These are phyloP conservation scores for Flaveria robusta DNA, from an alignment of 129 eudicot genomes.

Conservation along the genomic window DNA sequence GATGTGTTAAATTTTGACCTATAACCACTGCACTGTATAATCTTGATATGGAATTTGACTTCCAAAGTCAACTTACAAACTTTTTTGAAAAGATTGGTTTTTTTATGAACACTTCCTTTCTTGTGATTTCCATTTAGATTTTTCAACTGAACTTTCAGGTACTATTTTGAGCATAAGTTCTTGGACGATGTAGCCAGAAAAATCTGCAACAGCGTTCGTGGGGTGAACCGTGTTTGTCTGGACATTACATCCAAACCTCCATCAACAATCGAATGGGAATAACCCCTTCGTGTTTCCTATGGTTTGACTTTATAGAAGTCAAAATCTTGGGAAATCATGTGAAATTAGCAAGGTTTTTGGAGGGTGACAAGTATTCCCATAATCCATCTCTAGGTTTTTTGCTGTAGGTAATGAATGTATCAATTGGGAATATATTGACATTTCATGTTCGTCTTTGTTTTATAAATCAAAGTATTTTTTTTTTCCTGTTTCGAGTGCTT, in stretches of 20 bases:
- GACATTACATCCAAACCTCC: conserved; percentile 97
- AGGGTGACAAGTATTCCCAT: conserved; percentile 21
- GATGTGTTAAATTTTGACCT: neutral
- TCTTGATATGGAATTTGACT: conserved; percentile 8
- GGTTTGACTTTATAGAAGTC: conserved; percentile 19
- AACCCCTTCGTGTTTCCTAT: neutral
- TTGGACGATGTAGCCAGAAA: conserved; percentile 65
- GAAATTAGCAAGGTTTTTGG: conserved; percentile 20
- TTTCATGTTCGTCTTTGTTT: conserved; percentile 22
- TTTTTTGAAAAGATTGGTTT: neutral
- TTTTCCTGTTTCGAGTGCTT: neutral
- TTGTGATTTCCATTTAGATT: no score
- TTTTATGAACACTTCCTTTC: neutral
- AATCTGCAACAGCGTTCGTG: conserved; percentile 82
- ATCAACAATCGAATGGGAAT: conserved; percentile 94
- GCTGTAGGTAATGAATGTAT: conserved; percentile 13
- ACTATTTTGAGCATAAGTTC: conserved; percentile 73
- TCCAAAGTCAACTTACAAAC: neutral
- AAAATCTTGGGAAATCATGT: neutral
- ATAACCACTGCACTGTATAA: neutral
- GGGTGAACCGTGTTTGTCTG: conserved; percentile 81
- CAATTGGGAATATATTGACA: conserved; percentile 24
- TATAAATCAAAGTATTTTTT: conserved; percentile 19
- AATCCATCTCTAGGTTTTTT: conserved; percentile 22
- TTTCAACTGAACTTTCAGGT: conserved; percentile 48